These are phyloP conservation scores for Tritrichomonas musculus DNA, from an alignment of 208 protist genomes.

Conservation along the genomic window DNA sequence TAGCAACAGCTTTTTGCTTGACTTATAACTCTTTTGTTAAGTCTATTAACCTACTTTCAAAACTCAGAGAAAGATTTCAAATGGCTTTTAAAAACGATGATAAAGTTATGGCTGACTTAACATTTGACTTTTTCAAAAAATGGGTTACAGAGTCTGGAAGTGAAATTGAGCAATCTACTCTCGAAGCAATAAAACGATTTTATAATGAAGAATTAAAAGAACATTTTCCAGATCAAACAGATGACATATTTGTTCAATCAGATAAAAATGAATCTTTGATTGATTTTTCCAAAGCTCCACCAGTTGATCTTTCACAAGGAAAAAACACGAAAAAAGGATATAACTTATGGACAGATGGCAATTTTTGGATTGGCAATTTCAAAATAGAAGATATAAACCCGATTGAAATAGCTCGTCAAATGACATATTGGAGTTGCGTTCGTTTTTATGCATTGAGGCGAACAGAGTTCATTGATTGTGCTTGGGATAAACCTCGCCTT, in stretches of 20 bases:
- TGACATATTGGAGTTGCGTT: neutral
- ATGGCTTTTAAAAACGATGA: neutral
- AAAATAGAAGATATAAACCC: neutral
- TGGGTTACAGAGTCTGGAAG: neutral
- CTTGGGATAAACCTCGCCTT: neutral
- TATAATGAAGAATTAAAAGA: neutral
- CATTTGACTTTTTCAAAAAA: neutral
- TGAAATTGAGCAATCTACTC: constrained; percentile 1
- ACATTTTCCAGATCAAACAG: neutral
- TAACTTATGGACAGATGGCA: too few relatives aligned
- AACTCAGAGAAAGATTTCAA: neutral
- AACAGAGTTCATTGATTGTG: neutral
- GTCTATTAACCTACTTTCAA: neutral
- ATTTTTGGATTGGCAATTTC: neutral
- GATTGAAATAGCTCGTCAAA: neutral
- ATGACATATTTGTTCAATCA: neutral
- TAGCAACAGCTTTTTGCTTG: neutral
- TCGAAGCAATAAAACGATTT: neutral
- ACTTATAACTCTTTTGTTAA: neutral
- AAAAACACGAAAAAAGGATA: neutral
- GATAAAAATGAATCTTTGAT: neutral
- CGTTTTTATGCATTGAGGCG: neutral
- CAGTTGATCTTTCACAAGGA: neutral
- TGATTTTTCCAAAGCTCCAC: neutral
- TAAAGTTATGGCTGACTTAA: neutral